Evolutionary conservation across 768 basidiomycete species (phyloP).

Genomic region (Gymnopilus junonius): DNA sequence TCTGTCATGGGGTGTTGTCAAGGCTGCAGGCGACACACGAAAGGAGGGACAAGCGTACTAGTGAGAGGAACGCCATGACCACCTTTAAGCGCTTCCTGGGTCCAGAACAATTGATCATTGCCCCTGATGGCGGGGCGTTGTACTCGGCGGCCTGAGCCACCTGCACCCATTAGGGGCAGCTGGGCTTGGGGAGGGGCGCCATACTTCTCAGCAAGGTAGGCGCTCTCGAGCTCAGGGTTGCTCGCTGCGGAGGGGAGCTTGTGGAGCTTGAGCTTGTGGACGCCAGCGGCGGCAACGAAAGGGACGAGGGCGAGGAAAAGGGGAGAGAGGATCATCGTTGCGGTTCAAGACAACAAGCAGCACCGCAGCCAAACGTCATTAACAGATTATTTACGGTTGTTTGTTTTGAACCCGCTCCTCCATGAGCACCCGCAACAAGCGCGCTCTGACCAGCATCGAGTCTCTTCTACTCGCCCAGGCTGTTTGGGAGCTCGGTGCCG

Average conservation of each 20-base stretch:
- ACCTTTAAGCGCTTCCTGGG: constrained; percentile 73
- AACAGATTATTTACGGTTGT: constrained; percentile 21
- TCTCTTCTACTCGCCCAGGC: constrained; percentile 85
- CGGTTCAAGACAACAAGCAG: constrained; percentile 18
- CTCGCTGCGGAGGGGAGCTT: constrained; percentile 71
- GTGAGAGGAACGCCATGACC: constrained; percentile 89
- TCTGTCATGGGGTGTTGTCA: constrained; percentile 49
- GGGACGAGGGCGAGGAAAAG: constrained; percentile 49
- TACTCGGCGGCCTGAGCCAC: constrained; percentile 71
- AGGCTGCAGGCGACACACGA: not conserved
- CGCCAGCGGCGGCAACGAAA: constrained; percentile 54
- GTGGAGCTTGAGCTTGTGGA: constrained; percentile 89
- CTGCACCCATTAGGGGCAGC: constrained; percentile 72
- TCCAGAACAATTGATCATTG: constrained; percentile 76
- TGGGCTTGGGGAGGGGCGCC: constrained; percentile 51
- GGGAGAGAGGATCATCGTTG: constrained; percentile 50
- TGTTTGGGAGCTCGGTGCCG: constrained; percentile 78
- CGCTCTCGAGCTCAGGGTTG: constrained; percentile 73
- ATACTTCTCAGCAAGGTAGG: constrained; percentile 96
- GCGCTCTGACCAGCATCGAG: constrained; percentile 51
- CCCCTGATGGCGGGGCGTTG: constrained; percentile 38
- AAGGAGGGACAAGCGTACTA: constrained; percentile 58
- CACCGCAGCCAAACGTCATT: constrained; percentile 22
- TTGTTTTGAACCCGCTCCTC: constrained; percentile 9
- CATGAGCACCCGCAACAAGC: constrained; percentile 38